phyloP scores from a whole-genome alignment of 768 basidiomycete species.

The Rhodotorula kratochvilovae region DNA sequence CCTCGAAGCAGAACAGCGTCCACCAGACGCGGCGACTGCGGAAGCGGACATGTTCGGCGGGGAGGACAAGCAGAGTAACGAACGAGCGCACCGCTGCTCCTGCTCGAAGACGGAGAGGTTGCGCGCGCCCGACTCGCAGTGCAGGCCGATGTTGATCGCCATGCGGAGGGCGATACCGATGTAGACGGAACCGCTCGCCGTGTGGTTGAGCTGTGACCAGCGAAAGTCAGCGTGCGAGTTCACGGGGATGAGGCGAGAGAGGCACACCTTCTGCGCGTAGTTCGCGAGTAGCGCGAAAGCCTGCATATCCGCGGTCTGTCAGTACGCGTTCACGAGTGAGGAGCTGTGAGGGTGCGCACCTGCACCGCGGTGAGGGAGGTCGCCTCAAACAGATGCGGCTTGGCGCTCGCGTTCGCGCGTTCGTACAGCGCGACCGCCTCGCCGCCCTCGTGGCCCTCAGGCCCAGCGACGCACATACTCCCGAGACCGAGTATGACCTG shows the following conservation, averaged over 20 bases:
- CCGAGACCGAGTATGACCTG: not conserved
- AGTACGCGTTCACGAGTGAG: not conserved
- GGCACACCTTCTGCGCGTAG: not conserved
- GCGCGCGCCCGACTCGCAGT: not conserved
- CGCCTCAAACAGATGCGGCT: not conserved
- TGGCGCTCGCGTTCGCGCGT: not conserved
- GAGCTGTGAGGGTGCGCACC: not conserved
- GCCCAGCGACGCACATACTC: conserved; percentile 3
- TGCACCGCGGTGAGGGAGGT: conserved; percentile 1
- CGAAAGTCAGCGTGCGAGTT: not conserved
- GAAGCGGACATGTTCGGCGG: not conserved
- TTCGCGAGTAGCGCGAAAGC: conserved; percentile 2
- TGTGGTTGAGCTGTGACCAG: not conserved
- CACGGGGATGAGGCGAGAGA: not conserved
- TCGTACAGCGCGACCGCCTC: not conserved
- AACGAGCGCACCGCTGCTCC: not conserved
- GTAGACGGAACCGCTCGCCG: conserved; percentile 2
- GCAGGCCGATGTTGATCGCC: conserved; percentile 16
- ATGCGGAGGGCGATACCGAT: conserved; percentile 4
- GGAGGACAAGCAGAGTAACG: not conserved
- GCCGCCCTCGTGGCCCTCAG: not conserved
- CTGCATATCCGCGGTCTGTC: not conserved
- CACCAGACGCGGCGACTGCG: conserved; percentile 1
- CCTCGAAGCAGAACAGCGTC: not conserved
- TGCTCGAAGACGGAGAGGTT: not conserved